phyloP scores from a whole-genome alignment of 345 rosid species.

The Salix caprea region DNA sequence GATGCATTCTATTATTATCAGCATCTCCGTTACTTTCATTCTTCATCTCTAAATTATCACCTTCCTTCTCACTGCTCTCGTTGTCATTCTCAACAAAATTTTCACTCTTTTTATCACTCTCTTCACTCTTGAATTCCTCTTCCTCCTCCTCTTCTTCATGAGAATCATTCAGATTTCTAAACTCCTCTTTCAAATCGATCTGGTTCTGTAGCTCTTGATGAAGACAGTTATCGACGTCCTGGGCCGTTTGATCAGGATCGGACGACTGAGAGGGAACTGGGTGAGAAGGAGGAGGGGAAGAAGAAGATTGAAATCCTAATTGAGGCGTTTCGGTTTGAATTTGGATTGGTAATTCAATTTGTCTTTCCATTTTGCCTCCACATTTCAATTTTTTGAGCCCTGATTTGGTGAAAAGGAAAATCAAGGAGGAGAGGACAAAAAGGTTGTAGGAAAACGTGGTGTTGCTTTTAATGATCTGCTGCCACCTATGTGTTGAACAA shows the following conservation, averaged over 20 bases:
- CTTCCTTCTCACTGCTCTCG: background rate
- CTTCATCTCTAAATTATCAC: background rate
- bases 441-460: background rate
- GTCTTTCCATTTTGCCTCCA: conserved; percentile 12
- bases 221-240: background rate
- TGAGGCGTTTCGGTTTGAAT: background rate
- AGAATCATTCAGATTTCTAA: background rate
- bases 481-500: background rate
- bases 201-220: conserved; percentile 7
- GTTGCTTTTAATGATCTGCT: background rate
- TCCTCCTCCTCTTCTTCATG: conserved; percentile 2
- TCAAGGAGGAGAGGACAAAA: background rate
- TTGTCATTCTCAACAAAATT: background rate
- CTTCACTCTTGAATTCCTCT: conserved; percentile 4
- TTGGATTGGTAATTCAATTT: background rate
- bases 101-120: background rate
- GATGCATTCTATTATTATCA: background rate
- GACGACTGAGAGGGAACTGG: background rate
- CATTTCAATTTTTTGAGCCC: conserved; percentile 23
- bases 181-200: background rate
- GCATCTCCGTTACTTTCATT: background rate
- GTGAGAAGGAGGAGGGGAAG: background rate
- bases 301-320: background rate
- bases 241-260: conserved; percentile 1
- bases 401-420: background rate